A percentile compares a stretch with the other conserved stretches of the same genome.
These are phyloP conservation scores for Acorus gramineus DNA, from an alignment of 106 monocot genomes.

Conservation along the genomic window DNA sequence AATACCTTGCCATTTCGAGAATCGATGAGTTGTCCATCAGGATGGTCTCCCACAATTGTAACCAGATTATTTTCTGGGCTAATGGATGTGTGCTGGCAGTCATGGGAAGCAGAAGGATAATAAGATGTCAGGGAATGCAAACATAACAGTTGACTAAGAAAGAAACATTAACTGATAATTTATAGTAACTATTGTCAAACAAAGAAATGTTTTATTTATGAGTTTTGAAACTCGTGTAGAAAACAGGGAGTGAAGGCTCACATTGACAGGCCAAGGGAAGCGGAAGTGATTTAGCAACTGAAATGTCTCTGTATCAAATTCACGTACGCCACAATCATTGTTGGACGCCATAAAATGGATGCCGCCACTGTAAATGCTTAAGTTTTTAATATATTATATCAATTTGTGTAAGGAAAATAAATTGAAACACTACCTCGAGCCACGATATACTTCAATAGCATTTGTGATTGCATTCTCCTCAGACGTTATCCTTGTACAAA, in stretches of 20 bases:
- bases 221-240: not conserved
- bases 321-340: conserved; percentile 51
- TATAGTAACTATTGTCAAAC: not conserved
- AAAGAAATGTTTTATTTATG: too few species aligned
- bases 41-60: conserved; percentile 60
- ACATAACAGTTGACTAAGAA: not conserved
- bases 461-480: conserved; percentile 67
- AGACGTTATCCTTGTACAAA: conserved; percentile 47
- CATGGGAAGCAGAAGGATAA: not conserved
- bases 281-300: conserved; percentile 58
- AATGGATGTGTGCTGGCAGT: conserved; percentile 46
- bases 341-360: conserved; percentile 54
- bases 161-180: not conserved
- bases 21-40: conserved; percentile 54
- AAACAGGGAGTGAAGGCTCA: conserved; percentile 14
- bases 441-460: conserved; percentile 57
- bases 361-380: conserved; percentile 29
- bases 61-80: conserved; percentile 65
- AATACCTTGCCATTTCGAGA: conserved; percentile 65
- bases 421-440: conserved; percentile 20
- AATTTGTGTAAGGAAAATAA: not conserved
- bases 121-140: not conserved
- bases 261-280: conserved; percentile 81
- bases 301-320: conserved; percentile 57
- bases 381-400: not conserved